A percentile compares a stretch with the other conserved stretches of the same genome.
phyloP scores from a whole-genome alignment of 1,284 basidiomycete species.

The Malassezia slooffiae region DNA sequence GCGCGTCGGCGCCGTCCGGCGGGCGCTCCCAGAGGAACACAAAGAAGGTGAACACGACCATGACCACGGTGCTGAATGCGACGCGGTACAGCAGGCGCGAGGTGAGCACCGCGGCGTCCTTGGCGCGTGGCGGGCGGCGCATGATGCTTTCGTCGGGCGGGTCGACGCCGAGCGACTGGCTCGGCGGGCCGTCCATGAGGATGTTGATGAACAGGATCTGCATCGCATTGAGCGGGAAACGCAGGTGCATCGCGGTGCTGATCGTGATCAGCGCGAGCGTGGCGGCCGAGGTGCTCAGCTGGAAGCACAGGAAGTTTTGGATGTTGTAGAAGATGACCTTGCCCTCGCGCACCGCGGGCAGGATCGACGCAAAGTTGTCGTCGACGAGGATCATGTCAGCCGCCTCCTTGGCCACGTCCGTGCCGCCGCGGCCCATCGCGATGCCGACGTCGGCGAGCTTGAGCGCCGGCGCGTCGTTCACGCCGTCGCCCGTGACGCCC shows the following conservation, averaged over 20 bases:
- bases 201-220: conserved; percentile 98
- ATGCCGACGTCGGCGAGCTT: conserved; percentile 98
- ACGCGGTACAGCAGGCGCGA: conserved; percentile 64
- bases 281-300: conserved; percentile 89
- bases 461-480: conserved; percentile 91
- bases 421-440: conserved; percentile 91
- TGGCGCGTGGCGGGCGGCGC: conserved; percentile 66
- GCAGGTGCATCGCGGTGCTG: conserved; percentile 74
- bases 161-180: conserved; percentile 90
- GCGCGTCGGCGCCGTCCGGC: conserved; percentile 21
- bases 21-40: conserved; percentile 57
- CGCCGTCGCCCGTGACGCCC: conserved; percentile 96
- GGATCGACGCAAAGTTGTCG: conserved; percentile 88
- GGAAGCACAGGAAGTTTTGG: conserved; percentile 93
- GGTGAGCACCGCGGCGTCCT: conserved; percentile 77
- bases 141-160: conserved; percentile 84
- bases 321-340: conserved; percentile 99
- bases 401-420: conserved; percentile 95
- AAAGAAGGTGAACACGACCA: conserved; percentile 76
- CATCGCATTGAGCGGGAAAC: conserved; percentile 93
- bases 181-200: conserved; percentile 96
- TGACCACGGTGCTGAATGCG: conserved; percentile 76
- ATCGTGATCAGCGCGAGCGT: conserved; percentile 88
- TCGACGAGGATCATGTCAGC: conserved; percentile 94
- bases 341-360: conserved; percentile 86